Evolutionary conservation across 208 protist species (phyloP), one percentile per base, ranked within the genome.

Genomic region (Borovskyia barvae): DNA sequence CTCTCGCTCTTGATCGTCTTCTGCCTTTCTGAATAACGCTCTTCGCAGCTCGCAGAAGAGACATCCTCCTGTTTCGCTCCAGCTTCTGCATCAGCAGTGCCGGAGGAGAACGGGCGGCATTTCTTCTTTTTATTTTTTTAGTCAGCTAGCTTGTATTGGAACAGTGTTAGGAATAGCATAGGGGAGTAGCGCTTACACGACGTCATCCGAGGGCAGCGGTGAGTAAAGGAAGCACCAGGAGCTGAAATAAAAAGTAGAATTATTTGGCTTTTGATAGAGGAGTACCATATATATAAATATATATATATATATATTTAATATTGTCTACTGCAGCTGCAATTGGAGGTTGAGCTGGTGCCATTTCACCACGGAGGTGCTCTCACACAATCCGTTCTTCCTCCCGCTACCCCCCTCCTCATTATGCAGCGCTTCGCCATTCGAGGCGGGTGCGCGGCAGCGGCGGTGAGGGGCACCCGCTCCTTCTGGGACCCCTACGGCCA

Each of bases 401-500:
- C 57, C 37, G 17, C 69, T 57, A 7, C 40, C 22, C 50, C 22
- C 26, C n/a, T 58, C 41, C 52, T 63, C 22, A 20, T 28, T 22
- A 82, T 93, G 80, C 77, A 71, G 52, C 80, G 80, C 33, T 30
- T 59, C 49, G 29, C 30, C 50, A 7, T 39, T 46, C 56, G 17
- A 12, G 77, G 50, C 20, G 41, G 42, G 12, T 53, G 61, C 26
- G 67, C 66, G 4, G 53, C 53, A n/a, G 66, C 63, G 17, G 59
- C 53, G 15, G 52, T 41, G 22, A 30, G 43, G 5, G 56, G 68
- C 20, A 61, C 39, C 19, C 83, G 90, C 20, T 37, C 37, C 48
- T 95, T 93, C 63, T 95, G 86, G 85, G 90, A 95, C 63, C 85
- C 85, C 2, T 86, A 83, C 48, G 85, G 86, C n/a, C 80, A 89